Evolutionary conservation across 1,284 basidiomycete species (phyloP).

Genomic region (Naganishia sp.): DNA sequence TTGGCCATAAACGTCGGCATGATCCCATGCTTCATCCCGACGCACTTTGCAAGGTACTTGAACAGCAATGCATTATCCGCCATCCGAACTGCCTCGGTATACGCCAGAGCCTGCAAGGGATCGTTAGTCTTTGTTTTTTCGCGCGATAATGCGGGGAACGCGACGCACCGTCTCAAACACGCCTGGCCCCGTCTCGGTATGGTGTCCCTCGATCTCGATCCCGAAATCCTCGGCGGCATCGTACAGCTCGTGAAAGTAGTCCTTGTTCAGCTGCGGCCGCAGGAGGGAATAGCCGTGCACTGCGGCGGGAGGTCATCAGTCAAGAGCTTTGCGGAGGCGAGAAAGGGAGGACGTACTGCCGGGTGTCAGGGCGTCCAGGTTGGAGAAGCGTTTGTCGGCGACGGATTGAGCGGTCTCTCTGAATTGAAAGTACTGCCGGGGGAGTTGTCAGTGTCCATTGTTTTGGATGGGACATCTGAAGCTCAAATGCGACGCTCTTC

Average conservation of each 20-base stretch:
- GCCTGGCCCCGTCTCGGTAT: slow-evolving; percentile 90
- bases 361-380: slow-evolving; percentile 77
- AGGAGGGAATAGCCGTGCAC: slow-evolving; percentile 93
- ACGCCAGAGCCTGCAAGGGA: slow-evolving; percentile 67
- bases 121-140: neutral
- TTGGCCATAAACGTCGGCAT: slow-evolving; percentile 98
- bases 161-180: slow-evolving; percentile 73
- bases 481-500: no score
- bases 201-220: slow-evolving; percentile 86
- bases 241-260: slow-evolving; percentile 87
- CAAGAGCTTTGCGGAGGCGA: neutral
- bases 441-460: neutral
- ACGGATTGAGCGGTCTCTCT: slow-evolving; percentile 77
- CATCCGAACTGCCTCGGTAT: slow-evolving; percentile 79
- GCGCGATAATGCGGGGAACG: no score
- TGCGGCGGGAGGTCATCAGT: slow-evolving; percentile 45
- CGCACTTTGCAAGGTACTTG: slow-evolving; percentile 88
- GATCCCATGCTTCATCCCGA: slow-evolving; percentile 84
- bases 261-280: slow-evolving; percentile 80
- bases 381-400: slow-evolving; percentile 73
- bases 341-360: slow-evolving; percentile 68
- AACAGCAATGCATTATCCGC: slow-evolving; percentile 93
- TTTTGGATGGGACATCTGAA: neutral
- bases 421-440: slow-evolving; percentile 85
- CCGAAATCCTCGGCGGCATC: slow-evolving; percentile 73